Conservation (phyloP, 2,329 filamentous ascomycete genomes). For the Parastagonospora nodorum region DNA sequence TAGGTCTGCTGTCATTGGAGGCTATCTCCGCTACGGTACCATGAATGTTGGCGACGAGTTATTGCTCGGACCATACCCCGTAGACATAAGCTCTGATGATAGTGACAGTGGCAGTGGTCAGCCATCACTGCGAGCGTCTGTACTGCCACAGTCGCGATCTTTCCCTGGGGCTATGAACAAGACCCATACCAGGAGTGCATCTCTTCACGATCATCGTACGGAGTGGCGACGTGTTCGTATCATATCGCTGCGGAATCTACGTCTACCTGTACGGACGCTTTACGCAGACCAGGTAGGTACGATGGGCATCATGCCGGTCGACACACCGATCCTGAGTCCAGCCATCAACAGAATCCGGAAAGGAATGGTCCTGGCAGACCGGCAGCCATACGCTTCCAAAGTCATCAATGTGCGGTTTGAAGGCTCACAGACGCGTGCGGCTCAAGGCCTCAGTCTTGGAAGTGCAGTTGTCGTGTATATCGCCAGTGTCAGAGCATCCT, state of each 20-base stretch:
- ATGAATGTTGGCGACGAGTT: conserved; percentile 79
- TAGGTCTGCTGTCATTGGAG: conserved; percentile 71
- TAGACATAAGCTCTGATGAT: conserved; percentile 39
- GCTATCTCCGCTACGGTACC: conserved; percentile 78
- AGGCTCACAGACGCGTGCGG: conserved; percentile 56
- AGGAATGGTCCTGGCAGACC: conserved; percentile 77
- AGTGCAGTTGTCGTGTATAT: conserved; percentile 81
- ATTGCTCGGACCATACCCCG: conserved; percentile 72
- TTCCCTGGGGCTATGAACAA: conserved; percentile 54
- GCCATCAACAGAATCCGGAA: conserved; percentile 61
- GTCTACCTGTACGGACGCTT: conserved; percentile 78
- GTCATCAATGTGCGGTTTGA: conserved; percentile 69
- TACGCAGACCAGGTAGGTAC: conserved; percentile 86
- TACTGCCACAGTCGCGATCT: conserved; percentile 51
- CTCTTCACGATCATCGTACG: conserved; percentile 28
- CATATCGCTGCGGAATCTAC: conserved; percentile 84
- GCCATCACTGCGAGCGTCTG: conserved; percentile 22
- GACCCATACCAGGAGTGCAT: conserved; percentile 9
- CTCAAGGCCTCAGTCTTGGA: conserved; percentile 67
- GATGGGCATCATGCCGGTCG: conserved; percentile 69
- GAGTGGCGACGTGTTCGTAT: conserved; percentile 81
- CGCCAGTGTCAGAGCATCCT: conserved; percentile 82
- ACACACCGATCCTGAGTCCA: conserved; percentile 31
- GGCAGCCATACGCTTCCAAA: conserved; percentile 60
- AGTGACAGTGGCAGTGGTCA: conserved; percentile 44